Conservation (phyloP, 208 protist species). For the Leishmania amazonensis region DNA sequence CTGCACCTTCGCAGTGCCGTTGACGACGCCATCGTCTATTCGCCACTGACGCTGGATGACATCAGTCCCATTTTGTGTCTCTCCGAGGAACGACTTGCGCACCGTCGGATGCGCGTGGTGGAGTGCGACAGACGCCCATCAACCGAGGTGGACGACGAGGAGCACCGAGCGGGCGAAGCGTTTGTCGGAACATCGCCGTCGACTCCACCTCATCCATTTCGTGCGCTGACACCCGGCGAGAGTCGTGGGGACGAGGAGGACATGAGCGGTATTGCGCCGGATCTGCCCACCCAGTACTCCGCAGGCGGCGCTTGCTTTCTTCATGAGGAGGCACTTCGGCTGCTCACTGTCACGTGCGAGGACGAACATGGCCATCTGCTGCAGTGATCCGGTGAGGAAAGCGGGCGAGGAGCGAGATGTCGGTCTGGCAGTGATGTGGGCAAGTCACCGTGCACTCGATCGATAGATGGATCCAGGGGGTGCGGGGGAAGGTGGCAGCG, state of each 20-base stretch:
- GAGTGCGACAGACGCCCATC: neutral
- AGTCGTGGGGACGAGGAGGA: neutral
- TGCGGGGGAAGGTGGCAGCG: too few species aligned
- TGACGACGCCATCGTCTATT: conserved; percentile 20
- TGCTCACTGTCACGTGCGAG: conserved; percentile 10
- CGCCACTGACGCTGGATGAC: conserved; percentile 25
- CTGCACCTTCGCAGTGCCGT: conserved; percentile 15
- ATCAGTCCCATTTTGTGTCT: conserved; percentile 28
- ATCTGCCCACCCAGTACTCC: neutral
- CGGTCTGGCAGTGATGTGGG: neutral
- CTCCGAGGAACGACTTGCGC: conserved; percentile 6
- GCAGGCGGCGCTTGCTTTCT: neutral
- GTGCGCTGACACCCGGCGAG: neutral
- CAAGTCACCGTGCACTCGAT: neutral
- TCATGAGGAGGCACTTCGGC: conserved; percentile 12
- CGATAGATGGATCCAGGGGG: neutral
- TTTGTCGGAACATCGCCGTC: neutral
- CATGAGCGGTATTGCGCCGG: neutral
- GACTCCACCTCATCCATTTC: neutral
- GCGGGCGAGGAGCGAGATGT: neutral
- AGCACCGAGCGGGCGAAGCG: neutral
- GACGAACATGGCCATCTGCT: neutral
- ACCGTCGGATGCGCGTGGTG: neutral
- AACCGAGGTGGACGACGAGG: neutral
- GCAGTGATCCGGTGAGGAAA: neutral